These are phyloP conservation scores for Aspergillus haitiensis DNA, from an alignment of 495 filamentous ascomycete genomes.

Conservation along the genomic window DNA sequence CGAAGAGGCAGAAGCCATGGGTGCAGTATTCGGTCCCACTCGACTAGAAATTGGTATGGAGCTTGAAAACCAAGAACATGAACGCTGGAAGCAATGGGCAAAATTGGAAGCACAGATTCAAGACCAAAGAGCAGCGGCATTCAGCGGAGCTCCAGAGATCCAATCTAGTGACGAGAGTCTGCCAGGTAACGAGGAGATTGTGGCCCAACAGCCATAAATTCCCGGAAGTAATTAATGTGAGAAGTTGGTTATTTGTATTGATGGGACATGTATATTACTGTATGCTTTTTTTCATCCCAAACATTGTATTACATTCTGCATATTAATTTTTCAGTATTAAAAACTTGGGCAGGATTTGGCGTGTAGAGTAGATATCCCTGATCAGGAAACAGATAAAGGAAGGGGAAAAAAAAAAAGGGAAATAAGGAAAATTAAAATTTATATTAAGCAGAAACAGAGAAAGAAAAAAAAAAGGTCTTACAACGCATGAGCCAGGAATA, in stretches of 20 bases:
- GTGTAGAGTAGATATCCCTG: neutral
- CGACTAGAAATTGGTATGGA: conserved; percentile 74
- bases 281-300: conserved; percentile 15
- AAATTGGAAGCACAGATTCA: conserved; percentile 45
- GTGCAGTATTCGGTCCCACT: conserved; percentile 81
- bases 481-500: neutral
- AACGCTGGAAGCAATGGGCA: conserved; percentile 84
- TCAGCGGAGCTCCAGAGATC: conserved; percentile 37
- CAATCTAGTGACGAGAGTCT: conserved; percentile 20
- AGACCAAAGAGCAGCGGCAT: conserved; percentile 33
- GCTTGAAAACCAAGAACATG: conserved; percentile 73
- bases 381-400: neutral
- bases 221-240: conserved; percentile 7
- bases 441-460: neutral
- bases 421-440: neutral
- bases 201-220: conserved; percentile 2
- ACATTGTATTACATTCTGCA: neutral
- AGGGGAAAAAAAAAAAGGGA: neutral
- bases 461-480: neutral
- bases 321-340: conserved; percentile 4
- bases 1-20: conserved; percentile 83
- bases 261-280: conserved; percentile 41
- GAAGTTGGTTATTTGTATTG: conserved; percentile 13
- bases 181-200: neutral
- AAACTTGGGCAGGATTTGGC: neutral